These are phyloP conservation scores for Penicillium sp. DNA, from an alignment of 2,329 filamentous ascomycete genomes.

Conservation along the genomic window DNA sequence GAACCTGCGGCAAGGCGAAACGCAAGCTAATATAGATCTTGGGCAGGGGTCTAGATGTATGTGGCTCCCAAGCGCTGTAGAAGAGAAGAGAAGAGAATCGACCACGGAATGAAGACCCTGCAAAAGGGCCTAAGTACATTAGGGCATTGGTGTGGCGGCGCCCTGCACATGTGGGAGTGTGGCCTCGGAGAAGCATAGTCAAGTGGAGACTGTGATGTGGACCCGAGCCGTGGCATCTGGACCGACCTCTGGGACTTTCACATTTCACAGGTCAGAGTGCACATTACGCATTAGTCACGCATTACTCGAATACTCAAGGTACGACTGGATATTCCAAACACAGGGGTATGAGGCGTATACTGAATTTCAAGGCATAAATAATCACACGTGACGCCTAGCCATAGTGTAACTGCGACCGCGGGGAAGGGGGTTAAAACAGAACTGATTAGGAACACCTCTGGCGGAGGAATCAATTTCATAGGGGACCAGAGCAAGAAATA, in stretches of 20 bases:
- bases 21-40: not conserved
- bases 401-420: constrained; percentile 18
- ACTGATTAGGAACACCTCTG: constrained; percentile 19
- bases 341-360: constrained; percentile 9
- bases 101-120: not conserved
- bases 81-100: not conserved
- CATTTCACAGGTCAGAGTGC: too few species aligned
- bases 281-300: too few species aligned
- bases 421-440: constrained; percentile 9
- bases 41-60: not conserved
- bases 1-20: not conserved
- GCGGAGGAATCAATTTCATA: constrained; percentile 26
- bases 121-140: not conserved
- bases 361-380: constrained; percentile 20
- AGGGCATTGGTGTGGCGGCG: not conserved
- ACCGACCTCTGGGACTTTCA: not conserved
- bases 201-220: constrained; percentile 15
- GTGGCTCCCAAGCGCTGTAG: not conserved
- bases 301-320: not conserved
- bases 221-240: constrained; percentile 12
- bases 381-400: constrained; percentile 22
- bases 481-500: constrained; percentile 15
- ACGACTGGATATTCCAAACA: not conserved
- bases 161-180: not conserved
- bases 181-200: not conserved